Percentiles rank a stretch among this genome's conserved stretches.
Conservation (phyloP, 1,284 basidiomycete genomes). For the Cryptococcus sp. region DNA sequence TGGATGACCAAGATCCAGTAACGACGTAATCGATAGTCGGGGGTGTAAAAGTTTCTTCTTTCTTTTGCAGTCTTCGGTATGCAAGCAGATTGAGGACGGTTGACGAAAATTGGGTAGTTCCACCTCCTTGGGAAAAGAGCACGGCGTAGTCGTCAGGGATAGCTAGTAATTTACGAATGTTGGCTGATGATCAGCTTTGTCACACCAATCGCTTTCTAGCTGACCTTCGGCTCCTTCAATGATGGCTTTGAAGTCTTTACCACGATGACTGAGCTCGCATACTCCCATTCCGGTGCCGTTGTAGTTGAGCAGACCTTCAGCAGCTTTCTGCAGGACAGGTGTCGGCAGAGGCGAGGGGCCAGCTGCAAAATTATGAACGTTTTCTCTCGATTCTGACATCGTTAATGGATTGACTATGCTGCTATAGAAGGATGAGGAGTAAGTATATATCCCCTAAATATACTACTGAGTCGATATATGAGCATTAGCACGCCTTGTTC, state of each 20-base stretch:
- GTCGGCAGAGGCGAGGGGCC: slow-evolving; percentile 85
- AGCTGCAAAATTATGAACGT: slow-evolving; percentile 81
- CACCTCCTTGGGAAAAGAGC: slow-evolving; percentile 89
- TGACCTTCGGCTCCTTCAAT: slow-evolving; percentile 60
- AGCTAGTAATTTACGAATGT: slow-evolving; percentile 67
- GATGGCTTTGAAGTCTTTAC: slow-evolving; percentile 75
- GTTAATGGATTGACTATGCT: too few species aligned
- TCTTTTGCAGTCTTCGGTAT: slow-evolving; percentile 56
- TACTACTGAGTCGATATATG: not conserved
- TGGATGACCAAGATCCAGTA: slow-evolving; percentile 86
- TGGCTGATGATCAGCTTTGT: slow-evolving; percentile 36
- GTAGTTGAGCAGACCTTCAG: slow-evolving; percentile 77
- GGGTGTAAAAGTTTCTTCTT: slow-evolving; percentile 37
- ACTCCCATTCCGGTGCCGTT: slow-evolving; percentile 84
- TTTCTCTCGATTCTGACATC: slow-evolving; percentile 33
- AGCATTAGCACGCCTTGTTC: not conserved
- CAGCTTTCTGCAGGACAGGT: slow-evolving; percentile 69
- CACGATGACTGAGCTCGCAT: slow-evolving; percentile 89
- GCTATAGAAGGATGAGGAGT: too few species aligned
- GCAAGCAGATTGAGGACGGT: slow-evolving; percentile 78
- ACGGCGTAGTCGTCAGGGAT: slow-evolving; percentile 81
- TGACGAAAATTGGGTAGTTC: slow-evolving; percentile 81
- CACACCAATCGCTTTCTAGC: not conserved
- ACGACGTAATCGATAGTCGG: slow-evolving; percentile 74
- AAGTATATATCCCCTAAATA: not conserved